These are phyloP conservation scores for Entelexis sorbosivorans DNA, from an alignment of 1,139 yeast genomes.

Conservation along the genomic window DNA sequence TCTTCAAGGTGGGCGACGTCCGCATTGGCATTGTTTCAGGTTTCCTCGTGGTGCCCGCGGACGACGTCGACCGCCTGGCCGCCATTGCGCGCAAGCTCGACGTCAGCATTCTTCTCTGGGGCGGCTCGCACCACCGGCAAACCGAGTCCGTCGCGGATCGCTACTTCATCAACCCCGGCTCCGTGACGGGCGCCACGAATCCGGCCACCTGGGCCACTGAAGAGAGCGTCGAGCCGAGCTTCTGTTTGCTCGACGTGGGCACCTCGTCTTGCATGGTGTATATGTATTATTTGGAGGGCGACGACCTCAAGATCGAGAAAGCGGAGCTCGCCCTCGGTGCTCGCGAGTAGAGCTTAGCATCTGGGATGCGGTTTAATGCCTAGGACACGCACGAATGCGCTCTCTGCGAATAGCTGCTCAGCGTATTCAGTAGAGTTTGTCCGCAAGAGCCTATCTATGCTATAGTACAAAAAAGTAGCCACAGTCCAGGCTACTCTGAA, in stretches of 20 bases:
- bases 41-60: constrained; percentile 68
- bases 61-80: constrained; percentile 74
- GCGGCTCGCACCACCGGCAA: constrained; percentile 89
- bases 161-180: constrained; percentile 89
- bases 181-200: constrained; percentile 83
- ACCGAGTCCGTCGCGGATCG: constrained; percentile 88
- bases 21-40: constrained; percentile 82
- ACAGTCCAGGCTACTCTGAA: no score
- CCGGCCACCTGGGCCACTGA: constrained; percentile 30
- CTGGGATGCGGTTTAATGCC: no score
- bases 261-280: constrained; percentile 68
- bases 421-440: no score
- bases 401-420: no score
- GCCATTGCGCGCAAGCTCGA: constrained; percentile 82
- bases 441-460: no score
- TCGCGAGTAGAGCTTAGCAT: no score
- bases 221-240: constrained; percentile 36
- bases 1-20: constrained; percentile 57
- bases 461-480: no score
- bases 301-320: constrained; percentile 85
- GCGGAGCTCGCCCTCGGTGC: constrained; percentile 39
- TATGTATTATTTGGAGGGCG: constrained; percentile 69
- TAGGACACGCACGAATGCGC: no score
- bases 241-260: constrained; percentile 75
- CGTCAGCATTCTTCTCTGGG: constrained; percentile 88